Base-by-base conservation (phyloP, 495 filamentous ascomycete species). In the Daldinia decipiens region DNA sequence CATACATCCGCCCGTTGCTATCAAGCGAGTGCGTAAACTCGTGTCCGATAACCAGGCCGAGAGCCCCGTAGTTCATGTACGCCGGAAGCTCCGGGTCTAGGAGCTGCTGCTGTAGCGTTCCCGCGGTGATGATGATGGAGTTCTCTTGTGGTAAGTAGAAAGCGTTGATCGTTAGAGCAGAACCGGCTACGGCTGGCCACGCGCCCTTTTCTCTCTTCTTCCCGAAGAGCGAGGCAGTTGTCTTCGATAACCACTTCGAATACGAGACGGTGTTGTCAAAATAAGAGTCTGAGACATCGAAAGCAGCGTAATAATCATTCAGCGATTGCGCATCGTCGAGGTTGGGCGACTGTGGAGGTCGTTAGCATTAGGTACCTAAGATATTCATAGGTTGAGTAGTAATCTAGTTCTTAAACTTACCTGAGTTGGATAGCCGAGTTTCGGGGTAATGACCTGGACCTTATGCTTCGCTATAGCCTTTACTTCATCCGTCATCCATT, bases 11-110 rank as follows among this genome's bases (percentile, higher is more conserved):
- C 52, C 89, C 89, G 15, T 80, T 87, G 17, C 84, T 87, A 71
- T 91, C 89, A 66, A 91, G 90, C 21, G 88, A 88, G 73, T 91
- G 89, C 1, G 87, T 89, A 17, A 90, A 82, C 71, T 91, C 89
- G 73, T 91, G 89, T 19, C 88, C 89, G 60, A 86, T 84, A 43
- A 90, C 83, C 8, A 85, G 79, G 32, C 88, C 89, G 64, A 90
- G 88, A 0, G 87, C 84, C 29, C 89, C 89, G 72, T 91, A 91
- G 43, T 84, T 83, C 34, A 91, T 66, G 65, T 91, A 91, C 57
- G 85, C 74, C 0, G 89, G 89, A 3, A 88, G 80, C 31, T 81
- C 75, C 1, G 83, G 81, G 52, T 87, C 84, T 68, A 91, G 89
- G 32, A 86, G 79, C 9, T 87, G 87, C 0, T 85, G 80, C 64